These are phyloP conservation scores for Scytalidium sp. DNA, from an alignment of 2,329 filamentous ascomycete species.

Conservation along the genomic window DNA sequence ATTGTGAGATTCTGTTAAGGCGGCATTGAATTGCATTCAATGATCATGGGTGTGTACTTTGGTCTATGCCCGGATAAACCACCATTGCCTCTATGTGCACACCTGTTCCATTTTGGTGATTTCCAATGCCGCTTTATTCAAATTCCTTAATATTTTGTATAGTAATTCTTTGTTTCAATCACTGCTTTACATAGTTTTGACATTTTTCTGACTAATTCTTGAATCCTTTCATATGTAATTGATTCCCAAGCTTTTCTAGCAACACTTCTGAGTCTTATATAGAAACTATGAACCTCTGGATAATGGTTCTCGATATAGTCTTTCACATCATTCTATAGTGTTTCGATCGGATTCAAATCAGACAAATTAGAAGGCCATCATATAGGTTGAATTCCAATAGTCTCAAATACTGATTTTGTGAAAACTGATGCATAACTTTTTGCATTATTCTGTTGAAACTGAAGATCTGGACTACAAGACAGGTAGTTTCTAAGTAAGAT, in stretches of 20 bases:
- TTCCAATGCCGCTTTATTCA: background rate
- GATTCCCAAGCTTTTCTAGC: conserved; percentile 14
- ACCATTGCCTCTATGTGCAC: background rate
- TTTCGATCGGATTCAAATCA: conserved; percentile 12
- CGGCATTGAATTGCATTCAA: background rate
- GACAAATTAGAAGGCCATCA: conserved; percentile 9
- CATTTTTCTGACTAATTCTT: background rate
- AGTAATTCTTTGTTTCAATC: background rate
- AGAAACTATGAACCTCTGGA: conserved; percentile 6
- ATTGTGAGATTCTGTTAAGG: background rate
- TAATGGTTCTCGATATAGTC: background rate
- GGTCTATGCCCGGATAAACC: too few relatives aligned
- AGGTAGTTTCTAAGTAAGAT: too few relatives aligned
- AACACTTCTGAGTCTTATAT: conserved; percentile 8
- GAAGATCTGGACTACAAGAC: conserved; percentile 5
- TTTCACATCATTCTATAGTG: conserved; percentile 1
- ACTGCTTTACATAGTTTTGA: background rate
- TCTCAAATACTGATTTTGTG: conserved; percentile 8
- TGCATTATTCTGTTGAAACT: conserved; percentile 12
- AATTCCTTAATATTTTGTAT: background rate
- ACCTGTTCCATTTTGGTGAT: background rate
- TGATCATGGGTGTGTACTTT: background rate
- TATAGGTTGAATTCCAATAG: conserved; percentile 6
- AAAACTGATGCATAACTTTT: conserved; percentile 6
- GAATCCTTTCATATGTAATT: conserved; percentile 3